A percentile compares a stretch with the other conserved stretches of the same genome.
These are phyloP conservation scores for Clathrus columnatus DNA, from an alignment of 768 basidiomycete genomes.

Conservation along the genomic window DNA sequence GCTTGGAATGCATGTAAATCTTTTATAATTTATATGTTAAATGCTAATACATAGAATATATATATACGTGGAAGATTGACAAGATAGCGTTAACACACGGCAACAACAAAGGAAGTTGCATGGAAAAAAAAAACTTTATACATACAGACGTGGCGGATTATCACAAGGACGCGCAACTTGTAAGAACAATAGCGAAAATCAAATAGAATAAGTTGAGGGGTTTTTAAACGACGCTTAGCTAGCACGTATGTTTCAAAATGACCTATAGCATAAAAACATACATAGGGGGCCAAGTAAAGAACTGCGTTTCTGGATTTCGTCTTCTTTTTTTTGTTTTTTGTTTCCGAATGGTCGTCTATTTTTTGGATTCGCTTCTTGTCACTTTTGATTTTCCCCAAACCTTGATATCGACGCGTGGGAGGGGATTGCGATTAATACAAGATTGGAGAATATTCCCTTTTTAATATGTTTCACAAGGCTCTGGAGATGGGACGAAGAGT, in stretches of 20 bases:
- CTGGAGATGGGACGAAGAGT: constrained; percentile 2
- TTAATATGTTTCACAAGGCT: constrained; percentile 5
- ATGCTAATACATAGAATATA: too few species aligned
- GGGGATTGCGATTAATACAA: background rate
- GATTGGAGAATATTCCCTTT: background rate
- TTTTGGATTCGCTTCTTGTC: background rate
- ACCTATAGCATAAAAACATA: background rate
- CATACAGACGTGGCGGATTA: background rate
- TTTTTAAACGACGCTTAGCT: background rate
- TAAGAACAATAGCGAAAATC: background rate
- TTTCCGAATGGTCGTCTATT: background rate
- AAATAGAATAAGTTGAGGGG: background rate
- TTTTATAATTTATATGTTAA: too few species aligned
- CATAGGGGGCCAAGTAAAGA: background rate
- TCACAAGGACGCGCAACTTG: background rate
- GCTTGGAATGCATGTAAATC: too few species aligned
- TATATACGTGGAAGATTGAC: background rate
- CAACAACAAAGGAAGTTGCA: background rate
- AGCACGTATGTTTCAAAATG: background rate
- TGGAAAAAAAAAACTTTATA: background rate
- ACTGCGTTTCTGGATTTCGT: background rate
- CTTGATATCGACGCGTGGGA: background rate
- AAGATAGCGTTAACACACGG: background rate
- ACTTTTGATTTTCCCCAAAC: background rate
- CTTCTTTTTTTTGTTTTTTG: too few species aligned